Base-by-base conservation (phyloP, 2,329 filamentous ascomycete species). In the Didymella arachidicola region DNA sequence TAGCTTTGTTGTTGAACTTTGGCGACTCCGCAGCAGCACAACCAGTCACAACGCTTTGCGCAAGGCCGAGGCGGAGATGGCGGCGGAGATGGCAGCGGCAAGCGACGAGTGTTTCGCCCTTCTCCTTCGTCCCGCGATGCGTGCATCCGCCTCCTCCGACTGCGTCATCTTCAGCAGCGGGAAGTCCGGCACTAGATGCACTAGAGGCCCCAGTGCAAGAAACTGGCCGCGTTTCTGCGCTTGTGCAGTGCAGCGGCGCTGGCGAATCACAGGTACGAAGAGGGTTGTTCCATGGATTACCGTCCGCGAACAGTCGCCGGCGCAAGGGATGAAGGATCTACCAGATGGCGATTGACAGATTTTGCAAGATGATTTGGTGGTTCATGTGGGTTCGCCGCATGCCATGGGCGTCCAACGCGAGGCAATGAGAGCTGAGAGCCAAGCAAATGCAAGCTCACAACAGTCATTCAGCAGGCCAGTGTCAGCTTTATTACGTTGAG, bases 131-230 rank as follows among this genome's bases (percentile, higher is more conserved):
- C 50, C 54, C 54, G 54, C 57, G 44, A 61, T 64, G 65, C 62
- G 61, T 59, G 65, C 61, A 70, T 72, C 68, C 70, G 69, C 65
- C 60, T 62, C 45, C 61, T 72, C 72, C 70, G 70, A 61, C 59
- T 65, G 60, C 66, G 71, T 70, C 70, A 72, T 60, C 56, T 25
- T 54, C 45, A 59, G 56, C 55, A 61, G 64, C 72, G 70, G 71
- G 65, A 64, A 60, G 51, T 64, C 64, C 72, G 69, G 68, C 70
- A 72, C 64, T 66, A 70, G 56, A 56, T 68, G 68, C 70, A 72
- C 64, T 66, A 70, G 56, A 56, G 60, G 55, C 57, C 43, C 48
- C 59, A 56, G 62, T 57, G 52, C 27, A 47, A 44, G 52, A 59
- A 53, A 48, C 57, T 57, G 59, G 64, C 47, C 61, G 59, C 59